Percentiles rank a stretch among this genome's conserved stretches.
Conservation (phyloP, 1,139 yeast genomes). For the Hyphopichia fennica region DNA sequence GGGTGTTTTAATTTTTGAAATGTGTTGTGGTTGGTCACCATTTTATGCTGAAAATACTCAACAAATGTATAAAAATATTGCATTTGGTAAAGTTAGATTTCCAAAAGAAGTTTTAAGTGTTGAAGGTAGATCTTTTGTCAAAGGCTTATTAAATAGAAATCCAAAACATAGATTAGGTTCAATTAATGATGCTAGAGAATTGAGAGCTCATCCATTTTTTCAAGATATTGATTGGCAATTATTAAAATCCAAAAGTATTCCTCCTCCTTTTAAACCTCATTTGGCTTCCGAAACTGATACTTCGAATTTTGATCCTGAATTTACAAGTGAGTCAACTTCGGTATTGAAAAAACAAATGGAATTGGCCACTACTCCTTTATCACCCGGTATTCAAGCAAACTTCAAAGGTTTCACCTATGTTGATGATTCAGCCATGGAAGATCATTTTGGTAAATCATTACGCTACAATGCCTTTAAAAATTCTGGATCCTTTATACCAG, state of each 20-base stretch:
- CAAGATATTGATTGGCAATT: slow-evolving; percentile 88
- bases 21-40: slow-evolving; percentile 99
- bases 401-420: slow-evolving; percentile 96
- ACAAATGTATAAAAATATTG: slow-evolving; percentile 97
- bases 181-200: slow-evolving; percentile 84
- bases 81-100: slow-evolving; percentile 94
- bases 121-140: slow-evolving; percentile 92
- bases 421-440: slow-evolving; percentile 91
- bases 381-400: slow-evolving; percentile 94
- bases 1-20: slow-evolving; percentile 78
- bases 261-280: slow-evolving; percentile 97
- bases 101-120: slow-evolving; percentile 92
- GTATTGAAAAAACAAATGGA: slow-evolving; percentile 68
- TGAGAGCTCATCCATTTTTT: slow-evolving; percentile 88
- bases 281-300: slow-evolving; percentile 89
- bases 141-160: slow-evolving; percentile 89
- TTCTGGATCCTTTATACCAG: slow-evolving; percentile 74
- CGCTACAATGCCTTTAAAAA: slow-evolving; percentile 52
- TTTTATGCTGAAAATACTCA: slow-evolving; percentile 96
- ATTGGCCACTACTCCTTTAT: slow-evolving; percentile 75
- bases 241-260: slow-evolving; percentile 75
- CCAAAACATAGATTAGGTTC: slow-evolving; percentile 95
- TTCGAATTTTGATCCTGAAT: slow-evolving; percentile 95
- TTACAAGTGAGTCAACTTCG: slow-evolving; percentile 87
- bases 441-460: slow-evolving; percentile 59